phyloP scores from a whole-genome alignment of 2,329 filamentous ascomycete genomes.

The Didymosphaeria variabile region DNA sequence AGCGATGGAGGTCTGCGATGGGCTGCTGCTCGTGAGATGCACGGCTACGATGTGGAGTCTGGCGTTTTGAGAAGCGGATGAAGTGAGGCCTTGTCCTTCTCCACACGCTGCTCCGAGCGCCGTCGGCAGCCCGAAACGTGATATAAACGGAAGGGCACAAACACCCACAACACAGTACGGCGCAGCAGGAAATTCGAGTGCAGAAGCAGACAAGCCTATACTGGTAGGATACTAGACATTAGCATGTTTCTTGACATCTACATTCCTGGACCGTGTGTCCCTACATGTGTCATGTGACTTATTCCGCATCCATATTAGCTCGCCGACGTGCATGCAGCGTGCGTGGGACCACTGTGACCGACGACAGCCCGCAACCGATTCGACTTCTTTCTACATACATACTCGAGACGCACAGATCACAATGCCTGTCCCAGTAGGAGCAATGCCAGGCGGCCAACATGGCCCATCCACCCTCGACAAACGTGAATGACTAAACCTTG shows the following conservation, averaged over 20 bases:
- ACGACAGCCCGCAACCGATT: conserved; percentile 13
- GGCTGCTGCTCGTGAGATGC: conserved; percentile 27
- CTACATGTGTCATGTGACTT: conserved; percentile 4
- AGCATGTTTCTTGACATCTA: not conserved
- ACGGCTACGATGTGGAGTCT: conserved; percentile 32
- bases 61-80: conserved; percentile 35
- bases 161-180: not conserved
- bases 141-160: conserved; percentile 16
- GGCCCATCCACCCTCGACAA: conserved; percentile 77
- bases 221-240: not conserved
- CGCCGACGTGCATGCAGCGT: not conserved
- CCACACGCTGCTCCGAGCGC: conserved; percentile 29
- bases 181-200: not conserved
- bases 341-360: conserved; percentile 16
- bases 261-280: not conserved
- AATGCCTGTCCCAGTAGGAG: conserved; percentile 67
- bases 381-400: conserved; percentile 17
- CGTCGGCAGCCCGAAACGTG: conserved; percentile 39
- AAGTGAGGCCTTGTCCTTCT: conserved; percentile 37
- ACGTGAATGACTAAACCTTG: conserved; percentile 58
- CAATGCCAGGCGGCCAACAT: conserved; percentile 46
- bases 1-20: conserved; percentile 25
- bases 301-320: not conserved
- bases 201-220: not conserved
- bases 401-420: conserved; percentile 25